Conservation (phyloP, 345 rosid species). For the Corymbia maculata region DNA sequence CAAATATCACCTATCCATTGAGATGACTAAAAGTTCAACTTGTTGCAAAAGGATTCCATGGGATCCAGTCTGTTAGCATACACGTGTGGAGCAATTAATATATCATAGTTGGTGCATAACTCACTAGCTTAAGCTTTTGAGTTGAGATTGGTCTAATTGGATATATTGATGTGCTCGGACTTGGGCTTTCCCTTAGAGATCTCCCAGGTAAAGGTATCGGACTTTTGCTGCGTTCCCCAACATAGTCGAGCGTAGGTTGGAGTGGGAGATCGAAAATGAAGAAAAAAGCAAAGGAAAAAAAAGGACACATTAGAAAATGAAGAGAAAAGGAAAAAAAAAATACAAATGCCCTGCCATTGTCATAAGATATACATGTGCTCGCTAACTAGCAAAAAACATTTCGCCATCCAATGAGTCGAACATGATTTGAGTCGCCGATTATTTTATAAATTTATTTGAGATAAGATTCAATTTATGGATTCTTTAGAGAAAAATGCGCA, state of each 20-base stretch:
- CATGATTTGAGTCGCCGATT: background rate
- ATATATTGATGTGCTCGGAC: too few relatives aligned
- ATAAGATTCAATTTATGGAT: background rate
- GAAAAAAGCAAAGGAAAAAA: background rate
- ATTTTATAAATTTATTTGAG: too few relatives aligned
- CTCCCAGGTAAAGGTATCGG: too few relatives aligned
- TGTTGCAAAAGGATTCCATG: background rate
- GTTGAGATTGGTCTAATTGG: too few relatives aligned
- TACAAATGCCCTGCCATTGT: background rate
- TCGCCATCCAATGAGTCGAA: background rate
- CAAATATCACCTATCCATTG: background rate
- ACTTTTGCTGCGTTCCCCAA: too few relatives aligned
- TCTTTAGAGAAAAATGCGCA: background rate
- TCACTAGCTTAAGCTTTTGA: too few relatives aligned
- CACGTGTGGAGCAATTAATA: too few relatives aligned
- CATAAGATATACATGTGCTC: accelerated
- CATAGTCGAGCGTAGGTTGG: background rate
- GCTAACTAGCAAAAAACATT: background rate
- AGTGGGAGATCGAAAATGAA: background rate
- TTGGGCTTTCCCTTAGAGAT: too few relatives aligned
- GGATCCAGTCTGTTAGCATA: too few relatives aligned
- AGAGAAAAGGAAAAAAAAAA: background rate
- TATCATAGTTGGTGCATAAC: too few relatives aligned
- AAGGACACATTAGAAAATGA: background rate
- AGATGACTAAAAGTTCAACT: background rate